Evolutionary conservation across 352 stramenopile species (phyloP), one percentile per base, ranked within the genome.

Genomic region (Globisporangium echinulatum): DNA sequence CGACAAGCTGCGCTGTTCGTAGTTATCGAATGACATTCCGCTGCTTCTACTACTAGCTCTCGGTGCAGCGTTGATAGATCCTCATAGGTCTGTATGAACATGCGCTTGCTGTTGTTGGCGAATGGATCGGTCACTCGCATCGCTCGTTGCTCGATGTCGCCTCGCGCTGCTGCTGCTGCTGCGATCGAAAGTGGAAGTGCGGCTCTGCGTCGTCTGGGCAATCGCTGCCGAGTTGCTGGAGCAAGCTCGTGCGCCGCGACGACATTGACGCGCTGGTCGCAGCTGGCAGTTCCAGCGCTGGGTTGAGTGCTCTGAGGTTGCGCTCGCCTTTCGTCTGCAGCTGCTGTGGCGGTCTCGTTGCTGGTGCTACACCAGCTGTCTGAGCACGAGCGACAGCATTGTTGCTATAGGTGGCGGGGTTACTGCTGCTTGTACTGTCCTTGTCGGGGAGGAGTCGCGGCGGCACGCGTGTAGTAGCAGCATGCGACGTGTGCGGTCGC

Each of bases 171-270:
- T 43, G 46, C 9, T n/a, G 46, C 33, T 50, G 46, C n/a, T 50
- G 47, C n/a, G 25, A 25, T 25, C 1, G 25, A 52, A 76, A 74
- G 50, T 73, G 48, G 40, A 73, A 77, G 25, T 72, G 46, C n/a
- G 66, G 57, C 54, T 52, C 54, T 19, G 15, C 11, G 33, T 46
- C 59, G 38, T 53, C 46, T 43, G 25, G 25, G 25, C 25, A 25
- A 25, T 25, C 25, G 25, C 25, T 25, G 25, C 39, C 39, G 10
- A 43, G 7, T 7, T 43, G 7, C 39, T 43, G 39, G 39, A 47
- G 44, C 54, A 53, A 46, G 40, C 54, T 59, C 54, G 15, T 53
- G 4, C 38, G 36, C 15, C 5, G 19, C 42, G n/a, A 36, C 25
- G 57, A 49, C 10, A 11, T 13, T 43, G 39, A 43, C 14, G 6